Base-by-base conservation (phyloP, 352 stramenopile genomes). In the Globisporangium rhizosaccharum region DNA sequence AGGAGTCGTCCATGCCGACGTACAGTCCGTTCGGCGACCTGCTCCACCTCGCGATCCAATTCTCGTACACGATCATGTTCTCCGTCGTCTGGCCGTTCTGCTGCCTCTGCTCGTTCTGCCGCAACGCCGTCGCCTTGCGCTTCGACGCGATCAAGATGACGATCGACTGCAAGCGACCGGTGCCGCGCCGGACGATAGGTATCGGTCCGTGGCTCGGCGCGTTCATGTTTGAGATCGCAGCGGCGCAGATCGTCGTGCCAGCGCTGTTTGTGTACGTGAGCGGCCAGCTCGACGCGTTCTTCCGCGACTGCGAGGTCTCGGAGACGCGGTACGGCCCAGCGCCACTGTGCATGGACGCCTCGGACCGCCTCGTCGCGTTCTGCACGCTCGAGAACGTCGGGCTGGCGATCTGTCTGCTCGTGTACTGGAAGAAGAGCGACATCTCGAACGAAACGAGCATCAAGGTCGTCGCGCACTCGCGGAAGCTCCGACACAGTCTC, bases 51-150 rank as follows among this genome's bases (percentile, higher is more conserved):
- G 74, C 70, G 51, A 87, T 83, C 52, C 76, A 87, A 65, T 87
- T 87, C 52, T 84, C 71, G 57, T 85, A 87, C 70, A 79, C 76
- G 20, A 83, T 77, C 58, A 80, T 87, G 70, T 87, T 87, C 60
- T 83, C 72, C 33, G 76, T 87, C 33, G 73, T 87, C 17, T 85
- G 74, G 76, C 74, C 76, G 5, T 87, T 87, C 50, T 85, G 74
- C 61, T 80, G 72, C 15, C 56, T 84, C 17, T 87, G 76, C 54
- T 68, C 72, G 28, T 83, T 72, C 42, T 66, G 53, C 23, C 76
- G 76, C 65, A 87, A 87, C 61, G 57, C 59, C 1, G 65, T 87
- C 17, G 72, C 76, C 33, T 57, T 82, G 44, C 72, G 74, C 46
- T 87, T 87, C 45, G 76, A 87, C 61, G 71, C 71, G 14, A 83